Conservation (phyloP, 768 basidiomycete species). For the Sporobolomyces pararoseus region DNA sequence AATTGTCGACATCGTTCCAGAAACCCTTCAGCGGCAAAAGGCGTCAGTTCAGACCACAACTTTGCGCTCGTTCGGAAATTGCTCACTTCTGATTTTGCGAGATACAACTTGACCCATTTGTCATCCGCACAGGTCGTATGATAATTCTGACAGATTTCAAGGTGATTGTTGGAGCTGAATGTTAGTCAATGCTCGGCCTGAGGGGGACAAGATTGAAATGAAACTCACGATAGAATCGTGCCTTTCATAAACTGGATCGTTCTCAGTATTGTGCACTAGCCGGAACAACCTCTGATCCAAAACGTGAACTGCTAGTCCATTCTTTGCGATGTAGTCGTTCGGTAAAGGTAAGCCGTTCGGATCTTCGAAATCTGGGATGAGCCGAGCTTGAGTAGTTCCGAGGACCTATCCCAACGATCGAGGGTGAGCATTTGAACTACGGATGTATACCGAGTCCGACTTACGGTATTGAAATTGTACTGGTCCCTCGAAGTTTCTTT, state of each 20-base stretch:
- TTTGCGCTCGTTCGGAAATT: too few relatives aligned
- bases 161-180: too few relatives aligned
- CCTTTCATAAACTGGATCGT: not conserved
- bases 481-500: conserved; percentile 9
- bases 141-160: not conserved
- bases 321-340: not conserved
- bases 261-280: conserved; percentile 2
- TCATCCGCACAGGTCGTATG: conserved; percentile 37
- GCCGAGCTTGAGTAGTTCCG: conserved; percentile 7
- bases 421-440: too few relatives aligned
- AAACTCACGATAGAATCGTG: conserved; percentile 20
- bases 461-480: conserved; percentile 31
- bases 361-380: not conserved
- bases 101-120: conserved; percentile 10
- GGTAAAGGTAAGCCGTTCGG: not conserved
- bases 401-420: too few relatives aligned
- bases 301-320: conserved; percentile 14
- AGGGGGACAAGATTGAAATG: not conserved
- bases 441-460: too few relatives aligned
- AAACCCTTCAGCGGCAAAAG: conserved; percentile 7
- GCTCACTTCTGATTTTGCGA: conserved; percentile 16
- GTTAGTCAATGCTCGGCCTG: not conserved
- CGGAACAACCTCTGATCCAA: conserved; percentile 2
- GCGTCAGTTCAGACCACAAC: too few relatives aligned
- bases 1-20: conserved; percentile 28